Conservation (phyloP, 306 rosid genomes). For the Dicorynia guianensis region DNA sequence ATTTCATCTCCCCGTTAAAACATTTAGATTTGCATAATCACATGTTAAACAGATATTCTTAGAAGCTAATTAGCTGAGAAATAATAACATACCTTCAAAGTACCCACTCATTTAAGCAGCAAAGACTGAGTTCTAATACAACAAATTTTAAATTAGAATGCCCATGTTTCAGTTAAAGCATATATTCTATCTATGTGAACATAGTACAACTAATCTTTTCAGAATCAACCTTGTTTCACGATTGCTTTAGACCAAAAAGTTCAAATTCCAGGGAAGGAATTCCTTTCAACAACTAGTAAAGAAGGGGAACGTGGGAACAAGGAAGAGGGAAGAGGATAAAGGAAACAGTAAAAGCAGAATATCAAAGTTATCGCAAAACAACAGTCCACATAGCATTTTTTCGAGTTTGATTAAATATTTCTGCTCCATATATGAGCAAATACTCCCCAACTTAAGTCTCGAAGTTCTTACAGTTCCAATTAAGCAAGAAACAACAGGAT, state of each 20-base stretch:
- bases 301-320: not conserved
- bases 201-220: not conserved
- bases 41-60: not conserved
- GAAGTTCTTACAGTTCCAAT: not conserved
- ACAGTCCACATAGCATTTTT: not conserved
- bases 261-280: conserved; percentile 1
- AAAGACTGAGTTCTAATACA: not conserved
- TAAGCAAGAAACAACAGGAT: conserved; percentile 11
- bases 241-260: not conserved
- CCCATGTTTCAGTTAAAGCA: not conserved
- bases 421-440: not conserved
- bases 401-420: not conserved
- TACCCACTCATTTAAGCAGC: not conserved
- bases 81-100: not conserved
- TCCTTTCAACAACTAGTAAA: not conserved
- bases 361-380: not conserved
- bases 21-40: not conserved
- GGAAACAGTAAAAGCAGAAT: not conserved
- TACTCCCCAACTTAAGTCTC: not conserved
- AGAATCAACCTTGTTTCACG: conserved; percentile 7
- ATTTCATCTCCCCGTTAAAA: not conserved
- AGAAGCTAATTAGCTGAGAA: not conserved
- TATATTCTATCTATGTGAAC: not conserved
- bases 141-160: not conserved
- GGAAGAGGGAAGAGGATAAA: not conserved